Base-by-base conservation (phyloP, 106 monocot species). In the Apostasia ramifera region DNA sequence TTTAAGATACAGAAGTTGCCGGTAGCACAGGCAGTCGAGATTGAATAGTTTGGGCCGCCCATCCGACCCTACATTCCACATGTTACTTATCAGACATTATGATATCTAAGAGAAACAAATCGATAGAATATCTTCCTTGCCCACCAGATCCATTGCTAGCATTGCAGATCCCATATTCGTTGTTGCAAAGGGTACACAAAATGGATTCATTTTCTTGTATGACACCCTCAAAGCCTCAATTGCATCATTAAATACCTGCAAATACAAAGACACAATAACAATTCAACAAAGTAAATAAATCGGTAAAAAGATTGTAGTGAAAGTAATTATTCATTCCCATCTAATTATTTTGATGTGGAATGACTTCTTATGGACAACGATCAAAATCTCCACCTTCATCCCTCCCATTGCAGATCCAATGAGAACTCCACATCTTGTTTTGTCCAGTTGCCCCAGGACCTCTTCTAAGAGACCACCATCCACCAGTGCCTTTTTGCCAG, bases 81-180 rank as follows among this genome's bases (percentile, higher is more conserved):
- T 50, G 8, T 50, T 5, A 50, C 50, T 50, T 4, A 5, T 50
- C 8, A 62, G 43, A 4, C 45, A 62, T 45, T 62, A 45, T 44
- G 62, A 62, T 44, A 13, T 13, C 6, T 60, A 40, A 60, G 6
- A 45, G 2, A 62, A 62, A 44, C 45, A 1, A 13, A 12, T 12
- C 11, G 45, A 44, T n/a, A 62, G 45, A 54, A 1, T 37, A 3
- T 9, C n/a, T 11, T 37, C 14, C 70, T 64, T 43, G 47, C 74
- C 12, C 39, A 90, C 90, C 90, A 90, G 78, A 86, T 90, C 90
- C 83, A 86, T 89, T 68, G 89, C 89, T 70, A 89, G 85, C 74
- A 89, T 89, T 13, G 89, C 89, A 82, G 89, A 89, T 40, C 90
- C 90, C 90, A 90, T 90, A 64, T 90, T 90, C 41, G 86, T 90